Evolutionary conservation across 352 stramenopile genomes (phyloP).

Genomic region (Phytophthora melonis): DNA sequence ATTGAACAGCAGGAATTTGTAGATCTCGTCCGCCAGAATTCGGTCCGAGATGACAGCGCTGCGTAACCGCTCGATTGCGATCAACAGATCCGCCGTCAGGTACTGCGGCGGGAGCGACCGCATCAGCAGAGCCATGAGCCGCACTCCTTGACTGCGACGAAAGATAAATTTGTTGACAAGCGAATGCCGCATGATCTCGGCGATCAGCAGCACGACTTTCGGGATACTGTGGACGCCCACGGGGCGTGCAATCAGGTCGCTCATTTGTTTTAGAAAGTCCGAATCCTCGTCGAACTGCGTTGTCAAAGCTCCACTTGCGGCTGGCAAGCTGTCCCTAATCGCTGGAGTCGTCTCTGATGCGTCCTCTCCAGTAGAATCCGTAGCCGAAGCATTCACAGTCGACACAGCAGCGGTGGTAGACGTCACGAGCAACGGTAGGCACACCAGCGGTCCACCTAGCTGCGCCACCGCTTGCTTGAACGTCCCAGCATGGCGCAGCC

Average conservation of each 20-base stretch:
- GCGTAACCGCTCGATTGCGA: slow-evolving; percentile 76
- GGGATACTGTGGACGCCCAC: slow-evolving; percentile 74
- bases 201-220: slow-evolving; percentile 80
- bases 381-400: slow-evolving; percentile 30
- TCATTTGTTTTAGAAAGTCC: slow-evolving; percentile 81
- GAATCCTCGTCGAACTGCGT: slow-evolving; percentile 82
- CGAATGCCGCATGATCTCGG: slow-evolving; percentile 88
- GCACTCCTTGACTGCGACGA: slow-evolving; percentile 78
- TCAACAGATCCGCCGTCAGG: slow-evolving; percentile 71
- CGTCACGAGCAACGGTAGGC: slow-evolving; percentile 71
- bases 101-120: slow-evolving; percentile 74
- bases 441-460: slow-evolving; percentile 68
- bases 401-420: slow-evolving; percentile 48
- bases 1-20: slow-evolving; percentile 88
- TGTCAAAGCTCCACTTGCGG: slow-evolving; percentile 34
- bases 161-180: slow-evolving; percentile 91
- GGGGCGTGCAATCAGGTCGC: slow-evolving; percentile 74
- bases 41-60: slow-evolving; percentile 84
- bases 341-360: slow-evolving; percentile 3
- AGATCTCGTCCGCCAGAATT: slow-evolving; percentile 82
- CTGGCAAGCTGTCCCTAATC: slow-evolving; percentile 20
- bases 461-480: slow-evolving; percentile 81
- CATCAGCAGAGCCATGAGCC: slow-evolving; percentile 72
- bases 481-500: slow-evolving; percentile 66
- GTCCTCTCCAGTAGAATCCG: slow-evolving; percentile 19